Conservation (phyloP, 345 rosid genomes). For the Eucalyptus polyanthemos region DNA sequence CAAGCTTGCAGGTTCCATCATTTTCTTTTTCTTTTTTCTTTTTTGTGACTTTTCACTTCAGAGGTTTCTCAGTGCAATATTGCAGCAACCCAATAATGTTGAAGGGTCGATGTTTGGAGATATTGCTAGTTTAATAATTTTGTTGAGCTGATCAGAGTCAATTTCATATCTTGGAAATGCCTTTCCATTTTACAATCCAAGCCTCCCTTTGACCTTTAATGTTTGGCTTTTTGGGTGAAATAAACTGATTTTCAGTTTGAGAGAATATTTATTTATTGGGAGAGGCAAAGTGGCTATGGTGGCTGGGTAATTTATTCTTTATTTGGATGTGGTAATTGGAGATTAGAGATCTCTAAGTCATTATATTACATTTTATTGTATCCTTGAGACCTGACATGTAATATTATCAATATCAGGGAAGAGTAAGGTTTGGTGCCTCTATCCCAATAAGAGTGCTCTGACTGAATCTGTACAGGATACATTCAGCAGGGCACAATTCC, state of each 20-base stretch:
- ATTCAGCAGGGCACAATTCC: slow-evolving; percentile 17
- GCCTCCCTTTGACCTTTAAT: neutral
- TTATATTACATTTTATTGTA: neutral
- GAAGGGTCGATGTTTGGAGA: neutral
- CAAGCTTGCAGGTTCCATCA: slow-evolving; percentile 47
- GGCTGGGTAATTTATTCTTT: neutral
- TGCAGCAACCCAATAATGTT: neutral
- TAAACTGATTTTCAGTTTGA: neutral
- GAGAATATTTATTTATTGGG: neutral
- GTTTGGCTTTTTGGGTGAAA: neutral
- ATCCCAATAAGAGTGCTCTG: slow-evolving; percentile 66
- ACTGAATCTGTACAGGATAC: slow-evolving; percentile 44
- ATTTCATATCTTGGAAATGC: neutral
- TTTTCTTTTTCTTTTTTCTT: neutral
- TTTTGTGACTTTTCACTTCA: neutral
- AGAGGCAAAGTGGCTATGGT: neutral
- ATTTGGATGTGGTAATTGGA: neutral
- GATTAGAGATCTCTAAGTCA: neutral
- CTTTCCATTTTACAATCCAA: neutral
- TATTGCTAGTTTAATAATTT: neutral
- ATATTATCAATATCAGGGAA: slow-evolving; percentile 39
- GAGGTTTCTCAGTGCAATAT: neutral
- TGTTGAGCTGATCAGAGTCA: neutral
- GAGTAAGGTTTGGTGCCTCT: slow-evolving; percentile 73
- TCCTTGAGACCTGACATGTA: neutral